Evolutionary conservation across 2,329 filamentous ascomycete genomes (phyloP).

Genomic region (Beauveria medogensis): DNA sequence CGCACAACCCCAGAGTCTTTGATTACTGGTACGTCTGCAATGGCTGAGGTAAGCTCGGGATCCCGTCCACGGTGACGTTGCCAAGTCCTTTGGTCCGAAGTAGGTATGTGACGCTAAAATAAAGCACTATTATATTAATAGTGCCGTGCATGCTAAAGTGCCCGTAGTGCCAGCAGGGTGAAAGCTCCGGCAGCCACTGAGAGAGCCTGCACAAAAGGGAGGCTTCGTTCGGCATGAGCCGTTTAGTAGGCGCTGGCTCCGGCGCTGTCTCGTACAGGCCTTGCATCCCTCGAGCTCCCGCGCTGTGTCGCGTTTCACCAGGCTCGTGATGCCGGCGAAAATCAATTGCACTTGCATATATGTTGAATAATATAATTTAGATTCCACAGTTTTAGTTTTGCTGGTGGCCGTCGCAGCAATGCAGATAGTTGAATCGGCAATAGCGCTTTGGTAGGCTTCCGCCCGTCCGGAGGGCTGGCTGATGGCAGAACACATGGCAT

Average conservation of each 20-base stretch:
- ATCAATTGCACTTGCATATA: too few relatives aligned
- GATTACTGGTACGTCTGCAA: too few relatives aligned
- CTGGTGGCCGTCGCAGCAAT: not conserved
- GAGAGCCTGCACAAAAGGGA: not conserved
- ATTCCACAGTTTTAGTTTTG: not conserved
- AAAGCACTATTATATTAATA: not conserved
- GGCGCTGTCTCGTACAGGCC: not conserved
- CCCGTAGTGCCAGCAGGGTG: not conserved
- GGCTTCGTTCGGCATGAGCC: not conserved
- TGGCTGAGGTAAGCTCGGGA: not conserved
- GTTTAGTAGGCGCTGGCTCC: not conserved
- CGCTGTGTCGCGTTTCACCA: not conserved
- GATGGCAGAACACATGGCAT: not conserved
- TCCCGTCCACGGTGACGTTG: not conserved
- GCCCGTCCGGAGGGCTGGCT: slow-evolving; percentile 4
- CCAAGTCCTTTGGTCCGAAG: slow-evolving; percentile 1
- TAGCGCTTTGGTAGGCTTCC: not conserved
- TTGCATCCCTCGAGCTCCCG: not conserved
- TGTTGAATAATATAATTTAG: not conserved
- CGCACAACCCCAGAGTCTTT: too few relatives aligned
- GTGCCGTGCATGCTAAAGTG: not conserved
- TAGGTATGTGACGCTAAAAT: not conserved
- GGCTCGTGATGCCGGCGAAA: not conserved
- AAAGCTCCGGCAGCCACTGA: slow-evolving; percentile 3
- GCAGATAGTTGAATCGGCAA: not conserved